A percentile compares a stretch with the other conserved stretches of the same genome.
These are phyloP conservation scores for Terfezia claveryi DNA, from an alignment of 495 filamentous ascomycete species.

Conservation along the genomic window DNA sequence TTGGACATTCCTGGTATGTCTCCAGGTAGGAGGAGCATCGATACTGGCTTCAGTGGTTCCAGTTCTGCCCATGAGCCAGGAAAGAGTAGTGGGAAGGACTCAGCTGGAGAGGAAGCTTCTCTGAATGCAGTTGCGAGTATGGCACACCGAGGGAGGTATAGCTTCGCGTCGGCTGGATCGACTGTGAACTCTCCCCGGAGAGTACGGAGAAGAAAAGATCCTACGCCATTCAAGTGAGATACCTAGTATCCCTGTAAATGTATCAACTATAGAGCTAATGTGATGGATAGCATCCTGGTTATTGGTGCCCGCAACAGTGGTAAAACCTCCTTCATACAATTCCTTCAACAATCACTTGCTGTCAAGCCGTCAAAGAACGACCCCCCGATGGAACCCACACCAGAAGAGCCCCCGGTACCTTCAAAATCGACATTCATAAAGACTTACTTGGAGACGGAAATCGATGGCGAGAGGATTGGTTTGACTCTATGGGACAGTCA, in stretches of 20 bases:
- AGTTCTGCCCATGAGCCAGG: conserved; percentile 3
- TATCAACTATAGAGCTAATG: conserved; percentile 1
- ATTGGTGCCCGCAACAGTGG: conserved; percentile 74
- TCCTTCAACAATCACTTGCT: conserved; percentile 64
- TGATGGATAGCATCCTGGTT: conserved; percentile 49
- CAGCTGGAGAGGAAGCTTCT: conserved; percentile 33
- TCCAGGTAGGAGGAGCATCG: conserved; percentile 25
- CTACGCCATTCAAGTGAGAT: conserved; percentile 92
- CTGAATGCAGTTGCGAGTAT: conserved; percentile 79
- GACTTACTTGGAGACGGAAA: conserved; percentile 76
- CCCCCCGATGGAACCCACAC: conserved; percentile 26
- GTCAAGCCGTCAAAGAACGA: conserved; percentile 50
- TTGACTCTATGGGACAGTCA: conserved; percentile 91
- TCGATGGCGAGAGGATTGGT: conserved; percentile 78
- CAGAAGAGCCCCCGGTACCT: conserved; percentile 23
- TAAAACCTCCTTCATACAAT: conserved; percentile 93
- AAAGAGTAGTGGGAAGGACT: conserved; percentile 8
- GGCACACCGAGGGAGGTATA: conserved; percentile 90
- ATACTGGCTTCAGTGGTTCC: conserved; percentile 11
- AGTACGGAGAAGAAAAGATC: conserved; percentile 83
- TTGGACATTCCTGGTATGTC: conserved; percentile 21
- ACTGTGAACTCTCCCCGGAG: conserved; percentile 86
- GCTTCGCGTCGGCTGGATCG: conserved; percentile 80
- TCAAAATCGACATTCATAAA: conserved; percentile 12
- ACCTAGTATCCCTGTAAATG: not conserved